A percentile compares a stretch with the other conserved stretches of the same genome.
phyloP scores from a whole-genome alignment of 345 rosid genomes.

The Ceriops decandra region DNA sequence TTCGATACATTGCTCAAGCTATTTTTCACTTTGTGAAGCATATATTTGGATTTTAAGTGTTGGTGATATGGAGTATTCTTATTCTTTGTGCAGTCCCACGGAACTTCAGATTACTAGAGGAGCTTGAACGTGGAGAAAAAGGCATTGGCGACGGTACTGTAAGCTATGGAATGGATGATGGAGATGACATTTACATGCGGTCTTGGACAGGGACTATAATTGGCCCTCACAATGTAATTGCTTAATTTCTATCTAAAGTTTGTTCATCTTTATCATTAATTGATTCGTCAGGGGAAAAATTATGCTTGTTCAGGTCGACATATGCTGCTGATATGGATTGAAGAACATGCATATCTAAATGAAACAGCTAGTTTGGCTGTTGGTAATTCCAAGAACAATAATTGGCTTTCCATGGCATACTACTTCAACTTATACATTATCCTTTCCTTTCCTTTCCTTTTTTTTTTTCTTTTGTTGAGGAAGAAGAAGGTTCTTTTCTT shows the following conservation, averaged over 20 bases:
- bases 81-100: conserved; percentile 54
- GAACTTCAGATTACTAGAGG: conserved; percentile 79
- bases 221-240: conserved; percentile 83
- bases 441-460: too few species aligned
- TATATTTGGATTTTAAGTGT: neutral
- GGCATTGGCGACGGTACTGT: conserved; percentile 89
- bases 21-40: too few species aligned
- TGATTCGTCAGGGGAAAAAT: neutral
- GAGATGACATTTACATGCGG: conserved; percentile 86
- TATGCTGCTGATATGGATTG: too few species aligned
- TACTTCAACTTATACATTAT: too few species aligned
- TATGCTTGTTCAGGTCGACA: neutral
- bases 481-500: too few species aligned
- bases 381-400: too few species aligned
- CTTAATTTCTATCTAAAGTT: conserved; percentile 1
- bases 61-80: conserved; percentile 8
- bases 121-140: conserved; percentile 91
- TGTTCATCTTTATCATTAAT: neutral
- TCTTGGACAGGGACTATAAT: conserved; percentile 93
- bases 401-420: too few species aligned
- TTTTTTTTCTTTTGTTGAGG: too few species aligned
- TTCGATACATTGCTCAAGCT: too few species aligned
- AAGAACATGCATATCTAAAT: too few species aligned
- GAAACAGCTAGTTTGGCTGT: too few species aligned
- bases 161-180: conserved; percentile 94